A percentile compares a stretch with the other conserved stretches of the same genome.
phyloP scores from a whole-genome alignment of 805 yeast species.

The Kluyveromyces siamensis region DNA sequence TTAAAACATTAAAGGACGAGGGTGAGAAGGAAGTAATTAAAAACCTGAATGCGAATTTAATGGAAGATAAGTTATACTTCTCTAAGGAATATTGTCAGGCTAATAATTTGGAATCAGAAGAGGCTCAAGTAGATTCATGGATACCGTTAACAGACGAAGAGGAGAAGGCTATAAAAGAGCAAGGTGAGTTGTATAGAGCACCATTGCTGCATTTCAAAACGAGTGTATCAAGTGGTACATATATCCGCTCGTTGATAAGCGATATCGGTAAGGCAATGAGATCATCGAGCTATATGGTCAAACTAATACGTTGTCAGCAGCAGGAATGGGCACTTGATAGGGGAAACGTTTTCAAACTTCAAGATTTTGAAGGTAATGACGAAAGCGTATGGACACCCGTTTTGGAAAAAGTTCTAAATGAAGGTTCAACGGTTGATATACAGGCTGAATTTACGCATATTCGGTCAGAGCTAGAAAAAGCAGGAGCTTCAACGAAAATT shows the following conservation, averaged over 20 bases:
- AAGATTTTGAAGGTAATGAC: slow-evolving; percentile 52
- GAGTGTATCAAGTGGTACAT: slow-evolving; percentile 89
- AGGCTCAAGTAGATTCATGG: slow-evolving; percentile 33
- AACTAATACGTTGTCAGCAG: slow-evolving; percentile 63
- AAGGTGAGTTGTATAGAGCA: slow-evolving; percentile 39
- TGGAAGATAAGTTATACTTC: slow-evolving; percentile 53
- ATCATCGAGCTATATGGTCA: slow-evolving; percentile 82
- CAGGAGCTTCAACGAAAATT: background rate
- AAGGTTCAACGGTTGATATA: slow-evolving; percentile 35
- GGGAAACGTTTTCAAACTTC: slow-evolving; percentile 55
- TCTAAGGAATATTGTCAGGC: slow-evolving; percentile 46
- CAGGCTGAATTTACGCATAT: slow-evolving; percentile 30
- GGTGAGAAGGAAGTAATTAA: slow-evolving; percentile 19
- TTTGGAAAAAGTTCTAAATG: slow-evolving; percentile 42
- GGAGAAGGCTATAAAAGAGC: slow-evolving; percentile 13
- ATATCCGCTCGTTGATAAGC: slow-evolving; percentile 80
- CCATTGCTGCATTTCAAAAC: slow-evolving; percentile 68
- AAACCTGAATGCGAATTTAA: slow-evolving; percentile 41
- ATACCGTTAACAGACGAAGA: slow-evolving; percentile 32
- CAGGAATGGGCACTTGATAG: slow-evolving; percentile 75
- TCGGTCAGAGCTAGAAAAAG: slow-evolving; percentile 13
- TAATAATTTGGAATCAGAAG: slow-evolving; percentile 33
- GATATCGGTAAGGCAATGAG: slow-evolving; percentile 80
- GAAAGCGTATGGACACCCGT: slow-evolving; percentile 67
- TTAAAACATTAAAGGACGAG: slow-evolving; percentile 30